These are phyloP conservation scores for Myrmaecium sp. DNA, from an alignment of 2,329 filamentous ascomycete genomes.

Conservation along the genomic window DNA sequence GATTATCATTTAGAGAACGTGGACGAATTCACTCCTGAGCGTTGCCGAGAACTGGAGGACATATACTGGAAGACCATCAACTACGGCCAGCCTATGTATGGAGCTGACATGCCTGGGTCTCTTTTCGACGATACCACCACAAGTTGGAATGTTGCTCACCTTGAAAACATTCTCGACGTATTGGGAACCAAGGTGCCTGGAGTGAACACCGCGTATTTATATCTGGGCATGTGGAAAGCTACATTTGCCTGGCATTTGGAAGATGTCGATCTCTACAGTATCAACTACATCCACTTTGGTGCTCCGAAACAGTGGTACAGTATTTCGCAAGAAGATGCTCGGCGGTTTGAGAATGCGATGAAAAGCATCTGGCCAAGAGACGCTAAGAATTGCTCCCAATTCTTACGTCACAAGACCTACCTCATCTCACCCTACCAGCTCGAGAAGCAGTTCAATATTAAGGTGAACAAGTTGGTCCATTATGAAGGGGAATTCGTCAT, in stretches of 20 bases:
- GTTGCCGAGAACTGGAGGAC: conserved; percentile 86
- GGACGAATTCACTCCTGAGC: conserved; percentile 75
- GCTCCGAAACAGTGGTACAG: conserved; percentile 99
- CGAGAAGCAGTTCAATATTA: conserved; percentile 79
- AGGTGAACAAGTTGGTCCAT: conserved; percentile 88
- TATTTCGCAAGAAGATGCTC: conserved; percentile 87
- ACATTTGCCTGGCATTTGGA: conserved; percentile 99
- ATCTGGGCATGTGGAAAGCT: conserved; percentile 98
- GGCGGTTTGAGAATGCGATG: conserved; percentile 89
- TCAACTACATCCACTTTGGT: conserved; percentile 98
- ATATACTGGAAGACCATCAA: conserved; percentile 96
- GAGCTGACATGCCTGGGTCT: conserved; percentile 89
- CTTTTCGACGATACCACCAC: conserved; percentile 77
- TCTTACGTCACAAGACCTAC: conserved; percentile 93
- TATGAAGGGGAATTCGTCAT: conserved; percentile 97
- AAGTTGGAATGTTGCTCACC: conserved; percentile 84
- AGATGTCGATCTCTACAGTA: conserved; percentile 97
- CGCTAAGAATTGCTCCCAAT: conserved; percentile 89
- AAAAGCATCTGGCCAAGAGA: conserved; percentile 88
- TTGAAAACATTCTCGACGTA: conserved; percentile 85
- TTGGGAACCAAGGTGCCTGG: conserved; percentile 90
- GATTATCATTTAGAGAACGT: conserved; percentile 73
- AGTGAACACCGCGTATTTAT: conserved; percentile 95
- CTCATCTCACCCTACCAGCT: conserved; percentile 83
- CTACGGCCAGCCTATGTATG: conserved; percentile 87